These are phyloP conservation scores for Lasiosphaeria ovina DNA, from an alignment of 495 filamentous ascomycete species.

Conservation along the genomic window DNA sequence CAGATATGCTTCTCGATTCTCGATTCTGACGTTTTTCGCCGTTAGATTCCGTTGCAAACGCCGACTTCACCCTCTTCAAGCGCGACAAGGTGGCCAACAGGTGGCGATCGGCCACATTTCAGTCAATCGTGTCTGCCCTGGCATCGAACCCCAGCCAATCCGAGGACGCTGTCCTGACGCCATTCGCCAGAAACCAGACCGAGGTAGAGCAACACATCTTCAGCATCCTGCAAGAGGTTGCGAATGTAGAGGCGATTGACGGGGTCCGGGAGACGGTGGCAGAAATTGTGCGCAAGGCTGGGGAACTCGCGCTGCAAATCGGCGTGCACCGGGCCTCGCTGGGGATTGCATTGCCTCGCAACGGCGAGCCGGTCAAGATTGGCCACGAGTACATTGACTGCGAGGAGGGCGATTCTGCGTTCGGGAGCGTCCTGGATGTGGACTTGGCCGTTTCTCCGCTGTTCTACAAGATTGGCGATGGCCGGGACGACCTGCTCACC, in stretches of 20 bases:
- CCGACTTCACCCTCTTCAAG: conserved; percentile 13
- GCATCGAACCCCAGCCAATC: not conserved
- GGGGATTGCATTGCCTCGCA: conserved; percentile 3
- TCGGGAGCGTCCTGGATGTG: conserved; percentile 11
- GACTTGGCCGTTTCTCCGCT: conserved; percentile 22
- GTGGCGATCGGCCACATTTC: conserved; percentile 29
- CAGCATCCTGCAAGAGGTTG: conserved; percentile 5
- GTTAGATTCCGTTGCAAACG: not conserved
- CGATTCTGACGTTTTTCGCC: not conserved
- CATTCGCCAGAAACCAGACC: conserved; percentile 4
- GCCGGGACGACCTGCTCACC: conserved; percentile 8
- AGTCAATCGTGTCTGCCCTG: conserved; percentile 14
- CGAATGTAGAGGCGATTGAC: not conserved
- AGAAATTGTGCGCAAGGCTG: conserved; percentile 14
- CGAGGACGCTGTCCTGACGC: not conserved
- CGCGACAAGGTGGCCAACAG: conserved; percentile 20
- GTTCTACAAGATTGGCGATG: conserved; percentile 23
- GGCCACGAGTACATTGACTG: conserved; percentile 26
- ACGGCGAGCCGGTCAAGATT: conserved; percentile 20
- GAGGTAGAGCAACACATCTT: conserved; percentile 6
- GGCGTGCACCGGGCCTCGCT: conserved; percentile 20
- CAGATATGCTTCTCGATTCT: not conserved
- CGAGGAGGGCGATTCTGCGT: conserved; percentile 17
- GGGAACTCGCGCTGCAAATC: conserved; percentile 22
- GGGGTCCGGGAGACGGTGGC: conserved; percentile 16